Conservation (phyloP, 1,139 yeast species). For the Meyerozyma athensensis region DNA sequence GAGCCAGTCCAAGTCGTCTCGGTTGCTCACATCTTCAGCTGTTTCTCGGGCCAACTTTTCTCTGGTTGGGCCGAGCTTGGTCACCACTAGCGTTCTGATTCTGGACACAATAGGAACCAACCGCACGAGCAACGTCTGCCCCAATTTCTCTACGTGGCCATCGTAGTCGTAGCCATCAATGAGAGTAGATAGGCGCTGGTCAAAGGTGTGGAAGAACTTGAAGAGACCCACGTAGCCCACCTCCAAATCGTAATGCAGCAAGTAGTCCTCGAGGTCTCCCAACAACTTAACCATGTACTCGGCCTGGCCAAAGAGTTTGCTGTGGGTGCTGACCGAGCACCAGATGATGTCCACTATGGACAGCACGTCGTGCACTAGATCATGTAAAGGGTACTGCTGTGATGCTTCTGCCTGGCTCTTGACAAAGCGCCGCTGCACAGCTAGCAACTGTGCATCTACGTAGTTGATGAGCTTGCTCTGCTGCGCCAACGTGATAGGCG, state of each 20-base stretch:
- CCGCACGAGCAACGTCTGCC: slow-evolving; percentile 2
- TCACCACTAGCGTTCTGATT: slow-evolving; percentile 3
- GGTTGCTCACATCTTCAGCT: too few species aligned
- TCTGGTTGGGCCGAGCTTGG: slow-evolving; percentile 4
- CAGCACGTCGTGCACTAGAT: slow-evolving; percentile 14
- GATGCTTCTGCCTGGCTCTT: slow-evolving; percentile 47
- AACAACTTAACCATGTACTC: slow-evolving; percentile 58
- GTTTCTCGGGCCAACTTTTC: background rate
- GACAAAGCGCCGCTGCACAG: slow-evolving; percentile 60
- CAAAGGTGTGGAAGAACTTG: slow-evolving; percentile 11
- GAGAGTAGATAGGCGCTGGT: slow-evolving; percentile 11
- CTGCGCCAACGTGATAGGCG: slow-evolving; percentile 29
- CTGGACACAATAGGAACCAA: slow-evolving; percentile 4
- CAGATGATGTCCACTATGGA: slow-evolving; percentile 14
- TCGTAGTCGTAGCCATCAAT: slow-evolving; percentile 11
- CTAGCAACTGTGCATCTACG: slow-evolving; percentile 53
- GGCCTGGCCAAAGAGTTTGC: slow-evolving; percentile 47
- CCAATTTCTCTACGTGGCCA: background rate
- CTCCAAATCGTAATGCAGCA: slow-evolving; percentile 35
- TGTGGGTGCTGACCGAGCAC: slow-evolving; percentile 17
- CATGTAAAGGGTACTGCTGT: slow-evolving; percentile 14
- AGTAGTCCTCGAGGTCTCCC: slow-evolving; percentile 63
- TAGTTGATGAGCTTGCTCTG: slow-evolving; percentile 59
- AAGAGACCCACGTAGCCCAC: slow-evolving; percentile 6
- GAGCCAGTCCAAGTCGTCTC: background rate